phyloP scores from a whole-genome alignment of 345 rosid genomes.

The Citrus sp. region DNA sequence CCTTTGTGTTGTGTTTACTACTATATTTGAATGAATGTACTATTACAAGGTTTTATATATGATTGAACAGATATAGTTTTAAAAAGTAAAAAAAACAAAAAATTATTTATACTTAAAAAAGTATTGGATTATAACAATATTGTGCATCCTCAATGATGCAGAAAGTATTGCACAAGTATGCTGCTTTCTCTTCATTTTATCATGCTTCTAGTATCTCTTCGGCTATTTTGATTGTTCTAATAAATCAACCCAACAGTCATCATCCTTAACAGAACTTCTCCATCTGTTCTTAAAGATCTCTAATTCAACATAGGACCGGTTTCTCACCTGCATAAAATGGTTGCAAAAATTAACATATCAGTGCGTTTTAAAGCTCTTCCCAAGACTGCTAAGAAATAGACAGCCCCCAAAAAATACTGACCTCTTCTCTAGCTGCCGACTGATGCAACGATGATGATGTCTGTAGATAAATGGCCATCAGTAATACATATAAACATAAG shows the following conservation, averaged over 20 bases:
- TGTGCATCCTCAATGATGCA: neutral
- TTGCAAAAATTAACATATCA: neutral
- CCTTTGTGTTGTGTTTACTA: neutral
- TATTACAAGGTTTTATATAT: neutral
- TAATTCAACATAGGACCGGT: conserved; percentile 40
- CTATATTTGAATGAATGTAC: neutral
- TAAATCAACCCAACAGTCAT: conserved; percentile 60
- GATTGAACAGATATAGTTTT: neutral
- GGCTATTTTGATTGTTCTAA: conserved; percentile 9
- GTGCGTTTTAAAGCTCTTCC: neutral
- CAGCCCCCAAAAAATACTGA: conserved; percentile 20
- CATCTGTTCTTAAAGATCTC: conserved; percentile 66
- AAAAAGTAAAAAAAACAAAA: neutral
- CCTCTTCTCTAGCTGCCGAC: conserved; percentile 44
- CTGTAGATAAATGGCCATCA: conserved; percentile 22
- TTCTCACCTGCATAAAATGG: conserved; percentile 39
- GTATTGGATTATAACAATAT: neutral
- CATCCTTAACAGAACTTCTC: conserved; percentile 57
- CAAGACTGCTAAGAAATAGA: neutral
- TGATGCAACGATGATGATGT: conserved; percentile 18
- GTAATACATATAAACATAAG: neutral
- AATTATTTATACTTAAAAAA: neutral
- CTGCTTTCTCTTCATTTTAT: neutral
- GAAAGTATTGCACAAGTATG: neutral
- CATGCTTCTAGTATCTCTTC: neutral